Percentiles rank a stretch among this genome's conserved stretches.
These are phyloP conservation scores for Talaromyces verruculosus DNA, from an alignment of 2,329 filamentous ascomycete species.

Conservation along the genomic window DNA sequence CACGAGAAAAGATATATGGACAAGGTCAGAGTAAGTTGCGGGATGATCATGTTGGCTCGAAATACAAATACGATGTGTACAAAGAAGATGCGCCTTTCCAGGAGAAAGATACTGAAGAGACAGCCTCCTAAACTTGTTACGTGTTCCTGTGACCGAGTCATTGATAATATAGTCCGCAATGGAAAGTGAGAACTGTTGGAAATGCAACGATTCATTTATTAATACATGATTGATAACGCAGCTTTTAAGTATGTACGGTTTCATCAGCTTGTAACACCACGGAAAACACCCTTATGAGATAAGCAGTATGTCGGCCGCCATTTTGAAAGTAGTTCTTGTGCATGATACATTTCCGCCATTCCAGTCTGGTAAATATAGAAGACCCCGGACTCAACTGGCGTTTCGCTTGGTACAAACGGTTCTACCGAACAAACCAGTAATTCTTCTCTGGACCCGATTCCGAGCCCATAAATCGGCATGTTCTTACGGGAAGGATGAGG, in stretches of 20 bases:
- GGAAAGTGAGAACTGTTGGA: too few relatives aligned
- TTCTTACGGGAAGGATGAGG: background rate
- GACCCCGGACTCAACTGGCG: constrained; percentile 34
- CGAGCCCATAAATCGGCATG: background rate
- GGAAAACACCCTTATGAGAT: background rate
- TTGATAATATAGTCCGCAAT: too few relatives aligned
- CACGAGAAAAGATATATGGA: constrained; percentile 63
- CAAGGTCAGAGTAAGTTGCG: constrained; percentile 58
- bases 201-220: too few relatives aligned
- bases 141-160: too few relatives aligned
- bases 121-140: too few relatives aligned
- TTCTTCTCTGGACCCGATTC: background rate
- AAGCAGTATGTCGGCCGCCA: constrained; percentile 32
- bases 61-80: constrained; percentile 64
- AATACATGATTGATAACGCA: too few relatives aligned
- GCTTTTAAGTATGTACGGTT: background rate
- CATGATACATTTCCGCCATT: constrained; percentile 51
- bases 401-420: background rate
- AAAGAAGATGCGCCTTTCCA: constrained; percentile 50
- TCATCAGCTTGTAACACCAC: background rate
- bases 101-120: background rate
- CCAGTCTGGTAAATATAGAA: constrained; percentile 57
- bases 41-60: constrained; percentile 59
- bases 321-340: constrained; percentile 36
- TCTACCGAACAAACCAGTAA: background rate